These are phyloP conservation scores for Backusella circina DNA, from an alignment of 192 early-diverging fungal species.

Conservation along the genomic window DNA sequence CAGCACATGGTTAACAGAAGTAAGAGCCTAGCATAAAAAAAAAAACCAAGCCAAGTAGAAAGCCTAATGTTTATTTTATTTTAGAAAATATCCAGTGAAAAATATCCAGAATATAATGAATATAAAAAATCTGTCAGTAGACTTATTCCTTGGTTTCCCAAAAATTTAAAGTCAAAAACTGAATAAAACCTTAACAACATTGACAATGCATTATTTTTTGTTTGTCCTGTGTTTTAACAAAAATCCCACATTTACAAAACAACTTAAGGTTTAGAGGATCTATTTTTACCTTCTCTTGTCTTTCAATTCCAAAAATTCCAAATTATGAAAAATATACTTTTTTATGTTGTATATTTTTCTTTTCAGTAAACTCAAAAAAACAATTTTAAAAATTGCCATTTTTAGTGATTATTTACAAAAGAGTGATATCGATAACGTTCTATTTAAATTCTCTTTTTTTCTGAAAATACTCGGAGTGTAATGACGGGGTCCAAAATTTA, in stretches of 20 bases:
- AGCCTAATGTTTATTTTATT: constrained; percentile 4
- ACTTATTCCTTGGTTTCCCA: constrained; percentile 48
- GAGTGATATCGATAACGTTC: too few species aligned
- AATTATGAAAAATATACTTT: not conserved
- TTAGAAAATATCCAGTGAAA: constrained; percentile 49
- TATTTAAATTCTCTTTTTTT: too few species aligned
- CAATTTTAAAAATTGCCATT: not conserved
- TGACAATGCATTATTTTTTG: not conserved
- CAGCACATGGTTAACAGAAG: constrained; percentile 58
- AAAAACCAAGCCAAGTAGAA: not conserved
- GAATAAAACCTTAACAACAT: not conserved
- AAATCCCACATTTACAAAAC: not conserved
- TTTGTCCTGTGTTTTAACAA: not conserved
- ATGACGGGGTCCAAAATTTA: too few species aligned
- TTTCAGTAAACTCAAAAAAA: not conserved
- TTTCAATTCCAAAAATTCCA: not conserved
- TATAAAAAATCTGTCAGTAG: constrained; percentile 60
- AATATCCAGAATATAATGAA: constrained; percentile 76
- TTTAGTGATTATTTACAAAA: too few species aligned
- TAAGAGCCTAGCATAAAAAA: not conserved
- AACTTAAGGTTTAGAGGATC: not conserved
- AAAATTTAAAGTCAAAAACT: not conserved
- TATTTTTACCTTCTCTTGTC: not conserved
- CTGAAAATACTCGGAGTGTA: too few species aligned
- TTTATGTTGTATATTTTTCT: not conserved